Evolutionary conservation across 202 grass and related monocot genomes (phyloP).

Genomic region (Setaria italica): DNA sequence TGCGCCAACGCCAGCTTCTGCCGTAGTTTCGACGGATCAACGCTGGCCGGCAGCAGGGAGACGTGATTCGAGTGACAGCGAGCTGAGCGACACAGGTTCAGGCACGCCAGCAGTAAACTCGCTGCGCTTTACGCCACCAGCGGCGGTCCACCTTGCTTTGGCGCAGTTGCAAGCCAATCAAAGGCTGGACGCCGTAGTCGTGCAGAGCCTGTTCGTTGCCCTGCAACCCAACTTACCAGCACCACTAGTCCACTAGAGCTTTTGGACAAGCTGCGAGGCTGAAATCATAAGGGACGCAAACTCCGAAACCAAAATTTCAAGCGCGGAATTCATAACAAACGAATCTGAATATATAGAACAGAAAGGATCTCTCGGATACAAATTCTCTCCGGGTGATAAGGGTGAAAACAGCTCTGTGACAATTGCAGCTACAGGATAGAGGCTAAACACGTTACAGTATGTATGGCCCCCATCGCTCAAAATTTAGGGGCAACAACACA

Average conservation of each 20-base stretch:
- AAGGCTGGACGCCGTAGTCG: neutral
- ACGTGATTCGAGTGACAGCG: neutral
- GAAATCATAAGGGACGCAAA: neutral
- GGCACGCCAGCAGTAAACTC: neutral
- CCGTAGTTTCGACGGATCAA: neutral
- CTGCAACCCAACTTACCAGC: neutral
- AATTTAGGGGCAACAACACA: constrained; percentile 54
- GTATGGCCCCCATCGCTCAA: constrained; percentile 54
- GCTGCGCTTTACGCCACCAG: neutral
- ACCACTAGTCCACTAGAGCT: no score
- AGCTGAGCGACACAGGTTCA: neutral
- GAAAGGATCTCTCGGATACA: neutral
- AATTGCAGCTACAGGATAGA: neutral
- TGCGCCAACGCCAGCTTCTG: neutral
- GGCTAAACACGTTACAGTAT: constrained; percentile 33
- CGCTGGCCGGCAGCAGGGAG: neutral
- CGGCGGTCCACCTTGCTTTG: neutral
- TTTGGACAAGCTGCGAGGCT: neutral
- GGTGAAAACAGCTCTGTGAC: constrained; percentile 2
- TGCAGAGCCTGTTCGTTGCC: neutral
- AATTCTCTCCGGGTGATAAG: neutral
- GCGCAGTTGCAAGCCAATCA: constrained; percentile 21
- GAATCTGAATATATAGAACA: neutral
- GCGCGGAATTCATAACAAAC: neutral
- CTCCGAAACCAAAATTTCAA: neutral